Evolutionary conservation across 2,329 filamentous ascomycete genomes (phyloP), one percentile per base, ranked within the genome.

Genomic region (Pestalotiopsis sp.): DNA sequence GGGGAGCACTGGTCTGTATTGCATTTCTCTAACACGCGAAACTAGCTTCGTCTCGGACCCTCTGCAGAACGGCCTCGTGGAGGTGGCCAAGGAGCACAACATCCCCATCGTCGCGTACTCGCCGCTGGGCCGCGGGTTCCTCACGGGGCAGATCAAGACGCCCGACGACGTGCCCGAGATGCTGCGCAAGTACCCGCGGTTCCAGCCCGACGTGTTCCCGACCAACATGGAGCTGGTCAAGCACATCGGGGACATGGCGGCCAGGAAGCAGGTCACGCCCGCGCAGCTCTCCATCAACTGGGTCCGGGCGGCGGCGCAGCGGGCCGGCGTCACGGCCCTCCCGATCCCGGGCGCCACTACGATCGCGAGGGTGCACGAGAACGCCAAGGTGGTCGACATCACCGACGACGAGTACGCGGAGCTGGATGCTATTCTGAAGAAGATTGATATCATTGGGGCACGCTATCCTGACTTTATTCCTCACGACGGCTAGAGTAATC

Each of bases 51-150:
- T 68, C 17, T 72, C 72, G 14, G 74, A 79, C 1, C 64, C 75
- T 31, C 68, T 78, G 25, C 62, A 74, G 12, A 76, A 79, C 64
- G 76, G 77, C 17, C 73, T 79, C n/a, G 75, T 75, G 7, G 75
- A 70, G 67, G 84, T 87, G 0, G 91, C 89, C 74, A 84, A 82
- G 0, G 85, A 95, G 76, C 79, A 92, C 60, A 81, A 84, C 61
- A 93, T 95, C 69, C 90, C 91, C 0, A 81, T 95, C 62, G 80
- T 93, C 45, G 91, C 91, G 0, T 95, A 94, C 80, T 91, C 90
- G 59, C 92, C 93, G 1, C 82, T 94, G 0, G 90, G 92, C 5
- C 71, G 75, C 1, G 88, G 88, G 0, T 85, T 90, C 80, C 77
- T 90, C 68, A 86, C 86, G 0, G 87, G 87, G 1, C 76, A 85